Evolutionary conservation across 768 basidiomycete species (phyloP), one percentile per base, ranked within the genome.

Genomic region (Sporobolomyces roseus): DNA sequence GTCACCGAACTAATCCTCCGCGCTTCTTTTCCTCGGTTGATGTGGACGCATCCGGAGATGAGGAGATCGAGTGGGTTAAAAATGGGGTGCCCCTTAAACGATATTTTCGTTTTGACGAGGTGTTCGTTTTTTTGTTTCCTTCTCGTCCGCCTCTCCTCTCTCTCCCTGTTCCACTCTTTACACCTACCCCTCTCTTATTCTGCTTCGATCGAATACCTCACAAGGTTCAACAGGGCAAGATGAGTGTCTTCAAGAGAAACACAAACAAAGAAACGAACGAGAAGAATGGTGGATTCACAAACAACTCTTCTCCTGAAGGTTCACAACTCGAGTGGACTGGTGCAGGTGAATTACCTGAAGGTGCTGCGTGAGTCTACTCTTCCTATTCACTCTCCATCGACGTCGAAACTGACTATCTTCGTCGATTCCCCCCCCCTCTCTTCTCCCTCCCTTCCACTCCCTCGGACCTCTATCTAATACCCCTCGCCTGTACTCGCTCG

Each of bases 231-330:
- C 14, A 29, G 12, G 25, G 27, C 46, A 45, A 12, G 25, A 68
- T 68, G 67, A 45, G 38, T n/a, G 61, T 68, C 49, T 56, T 63
- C 49, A 63, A 51, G 49, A 55, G 62, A 54, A 63, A 67, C 29
- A 25, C 29, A 19, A 52, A 53, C 16, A 55, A 58, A 19, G 21
- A 45, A 32, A 7, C 25, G 2, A 33, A 21, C 12, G 67, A 68
- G 43, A 68, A 68, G 67, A 16, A 56, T 38, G 58, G 67, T 58
- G 60, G 55, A n/a, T 52, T 51, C 25, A 21, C 27, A 25, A 7
- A 41, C 10, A 21, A 16, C n/a, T 52, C 58, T 3, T 51, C 33
- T 17, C 55, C 64, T 10, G 52, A 36, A 5, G 29, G 45, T 5
- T 60, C 58, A n/a, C 35, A 52, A 50, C 30, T 45, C 19, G 55